Base-by-base conservation (phyloP, 305 asterid genomes). In the Ajuga reptans region DNA sequence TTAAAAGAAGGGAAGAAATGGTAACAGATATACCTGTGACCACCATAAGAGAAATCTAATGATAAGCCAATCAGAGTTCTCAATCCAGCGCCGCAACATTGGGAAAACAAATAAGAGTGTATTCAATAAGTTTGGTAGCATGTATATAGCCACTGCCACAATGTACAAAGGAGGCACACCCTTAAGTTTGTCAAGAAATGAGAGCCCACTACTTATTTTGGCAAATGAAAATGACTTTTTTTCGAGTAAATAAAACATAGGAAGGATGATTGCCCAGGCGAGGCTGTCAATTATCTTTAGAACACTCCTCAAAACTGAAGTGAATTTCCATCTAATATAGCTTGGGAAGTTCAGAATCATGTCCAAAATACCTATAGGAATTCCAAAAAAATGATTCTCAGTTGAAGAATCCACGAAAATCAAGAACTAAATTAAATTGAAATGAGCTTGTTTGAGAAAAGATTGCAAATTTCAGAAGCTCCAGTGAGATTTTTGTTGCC, bases 31-130 rank as follows among this genome's bases (percentile, higher is more conserved):
- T 81, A 94, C 99, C 98, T 94, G 99, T 69, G 99, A 87, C 99
- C 99, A 94, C 99, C 99, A 94, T 10, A 94, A 88, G 78, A 94
- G 87, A 72, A 94, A 82, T 80, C 99, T 82, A 42, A 89, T 75
- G 80, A 89, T 84, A 79, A 82, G 91, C 97, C 97, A 91, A 77
- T 94, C 95, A 21, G 99, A 94, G 68, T 80, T 94, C 90, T 94
- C 99, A 72, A 94, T 94, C 88, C 91, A 87, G 53, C 99, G 93
- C 9, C 97, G 87, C 60, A 94, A 79, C 99, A 91, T 89, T 12
- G 99, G 99, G 71, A 94, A 94, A 64, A 91, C 73, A 76, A 94
- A 94, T 42, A 94, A 75, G 76, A 73, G 70, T 67, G 87, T 86
- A 11, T 89, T 83, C 82, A 94, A 84, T 76, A 81, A 50, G 82